Evolutionary conservation across 495 filamentous ascomycete species (phyloP).

Genomic region (Penicillium simplicissimum): DNA sequence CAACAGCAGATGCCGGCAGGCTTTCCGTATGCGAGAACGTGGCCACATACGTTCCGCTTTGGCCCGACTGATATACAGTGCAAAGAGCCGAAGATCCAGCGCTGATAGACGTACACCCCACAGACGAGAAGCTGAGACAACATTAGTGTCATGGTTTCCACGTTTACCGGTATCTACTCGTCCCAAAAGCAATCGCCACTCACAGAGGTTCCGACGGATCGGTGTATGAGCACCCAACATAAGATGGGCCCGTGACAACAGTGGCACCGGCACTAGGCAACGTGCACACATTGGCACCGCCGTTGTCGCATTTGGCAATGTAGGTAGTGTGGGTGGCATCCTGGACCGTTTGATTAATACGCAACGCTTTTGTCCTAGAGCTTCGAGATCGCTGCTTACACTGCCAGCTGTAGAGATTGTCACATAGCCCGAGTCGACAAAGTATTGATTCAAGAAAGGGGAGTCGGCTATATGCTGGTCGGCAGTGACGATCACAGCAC

Average conservation of each 20-base stretch:
- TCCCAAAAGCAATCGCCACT: constrained; percentile 1
- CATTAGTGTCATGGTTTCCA: constrained; percentile 1
- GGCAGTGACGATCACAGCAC: constrained; percentile 1
- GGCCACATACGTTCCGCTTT: constrained; percentile 5
- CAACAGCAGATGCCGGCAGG: constrained; percentile 2
- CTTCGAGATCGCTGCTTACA: background rate
- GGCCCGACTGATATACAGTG: constrained; percentile 7
- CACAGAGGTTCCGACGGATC: constrained; percentile 10
- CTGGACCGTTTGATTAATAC: background rate
- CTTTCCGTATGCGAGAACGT: constrained; percentile 3
- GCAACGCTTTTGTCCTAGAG: background rate
- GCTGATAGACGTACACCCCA: constrained; percentile 7
- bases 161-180: background rate
- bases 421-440: constrained; percentile 6
- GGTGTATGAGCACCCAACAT: constrained; percentile 9
- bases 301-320: constrained; percentile 8
- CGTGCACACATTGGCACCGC: constrained; percentile 4
- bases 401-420: constrained; percentile 9
- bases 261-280: constrained; percentile 11
- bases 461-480: constrained; percentile 4
- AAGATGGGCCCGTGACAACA: constrained; percentile 8
- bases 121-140: constrained; percentile 1
- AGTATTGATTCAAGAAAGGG: constrained; percentile 5
- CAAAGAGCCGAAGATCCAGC: constrained; percentile 3
- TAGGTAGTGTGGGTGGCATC: constrained; percentile 9